Percentiles rank a stretch among this genome's conserved stretches.
These are phyloP conservation scores for Sphagnurus paluster DNA, from an alignment of 1,284 basidiomycete genomes.

Conservation along the genomic window DNA sequence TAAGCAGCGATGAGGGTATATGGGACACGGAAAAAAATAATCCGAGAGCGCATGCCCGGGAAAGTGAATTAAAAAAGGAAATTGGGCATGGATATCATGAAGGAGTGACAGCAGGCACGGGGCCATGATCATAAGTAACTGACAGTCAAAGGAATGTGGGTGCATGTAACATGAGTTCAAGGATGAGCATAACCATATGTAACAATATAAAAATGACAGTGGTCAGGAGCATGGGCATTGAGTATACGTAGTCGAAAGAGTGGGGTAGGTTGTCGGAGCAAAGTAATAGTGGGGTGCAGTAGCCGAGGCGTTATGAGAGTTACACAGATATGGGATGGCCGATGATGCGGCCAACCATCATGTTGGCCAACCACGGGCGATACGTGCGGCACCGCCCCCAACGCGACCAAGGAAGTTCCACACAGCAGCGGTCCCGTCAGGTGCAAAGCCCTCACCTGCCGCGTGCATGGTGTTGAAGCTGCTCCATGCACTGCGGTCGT, in stretches of 20 bases:
- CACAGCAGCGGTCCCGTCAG: constrained; percentile 37
- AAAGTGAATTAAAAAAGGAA: constrained; percentile 1
- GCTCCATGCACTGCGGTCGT: constrained; percentile 76
- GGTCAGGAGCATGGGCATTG: background rate
- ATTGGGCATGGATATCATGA: constrained; percentile 6
- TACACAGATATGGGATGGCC: background rate
- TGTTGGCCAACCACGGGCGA: constrained; percentile 72
- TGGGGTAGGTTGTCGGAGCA: background rate
- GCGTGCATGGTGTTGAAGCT: constrained; percentile 72
- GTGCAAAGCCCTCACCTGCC: constrained; percentile 63
- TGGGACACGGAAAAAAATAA: background rate
- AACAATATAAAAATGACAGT: constrained; percentile 1
- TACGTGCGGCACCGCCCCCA: constrained; percentile 68
- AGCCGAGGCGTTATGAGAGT: background rate
- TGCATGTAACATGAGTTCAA: constrained; percentile 13
- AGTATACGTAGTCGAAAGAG: background rate
- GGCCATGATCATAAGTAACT: constrained; percentile 11
- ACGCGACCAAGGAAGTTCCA: constrained; percentile 63
- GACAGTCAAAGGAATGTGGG: constrained; percentile 12
- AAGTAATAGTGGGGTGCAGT: background rate
- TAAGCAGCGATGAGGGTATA: background rate
- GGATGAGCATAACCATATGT: constrained; percentile 8
- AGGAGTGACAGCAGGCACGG: constrained; percentile 14
- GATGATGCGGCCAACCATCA: constrained; percentile 24
- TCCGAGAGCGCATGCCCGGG: background rate